Base-by-base conservation (phyloP, 1,284 basidiomycete genomes). In the Tilletia caries region DNA sequence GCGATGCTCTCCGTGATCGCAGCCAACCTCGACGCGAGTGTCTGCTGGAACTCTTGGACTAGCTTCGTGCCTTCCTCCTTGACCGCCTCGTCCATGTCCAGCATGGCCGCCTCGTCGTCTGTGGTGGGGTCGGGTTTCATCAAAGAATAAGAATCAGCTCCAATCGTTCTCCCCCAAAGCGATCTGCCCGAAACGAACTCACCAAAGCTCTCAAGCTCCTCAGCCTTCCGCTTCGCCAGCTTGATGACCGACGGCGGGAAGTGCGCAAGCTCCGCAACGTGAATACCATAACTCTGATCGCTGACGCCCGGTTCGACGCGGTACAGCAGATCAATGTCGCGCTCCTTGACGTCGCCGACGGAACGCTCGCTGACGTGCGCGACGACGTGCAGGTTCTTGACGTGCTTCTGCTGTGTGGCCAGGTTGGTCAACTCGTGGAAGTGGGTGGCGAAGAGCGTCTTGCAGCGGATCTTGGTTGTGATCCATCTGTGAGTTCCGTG, bases 241-340 rank as follows among this genome's bases (percentile, higher is more conserved):
- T 91, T 92, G 71, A 98, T 89, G 3, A 98, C 95, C 72, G 89
- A 90, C 68, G 95, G 91, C 0, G 95, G 96, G 85, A 99, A 98
- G 81, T 95, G 93, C 13, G 96, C 95, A 44, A 98, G 86, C 82
- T 95, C 89, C 0, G 96, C 96, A 25, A 99, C 96, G 77, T 98
- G 95, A 60, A 99, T 98, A 84, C 96, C 96, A 79, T 98, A 97
- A 81, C 92, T 95, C 84, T 98, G 95, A 81, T 98, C 95, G 72
- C 92, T 83, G 44, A 84, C 76, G 23, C 84, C 84, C 67, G 74
- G 74, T 80, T 94, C 90, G 23, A 98, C 95, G 84, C 95, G 94
- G 85, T 98, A 98, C 62, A 98, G 85, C 70, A 98, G 85, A 0
- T 94, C 96, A 70, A 83, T 82, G n/a, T 75, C 27, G 3, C 52